Base-by-base conservation (phyloP, 2,329 filamentous ascomycete species). In the Zarea fungicola region DNA sequence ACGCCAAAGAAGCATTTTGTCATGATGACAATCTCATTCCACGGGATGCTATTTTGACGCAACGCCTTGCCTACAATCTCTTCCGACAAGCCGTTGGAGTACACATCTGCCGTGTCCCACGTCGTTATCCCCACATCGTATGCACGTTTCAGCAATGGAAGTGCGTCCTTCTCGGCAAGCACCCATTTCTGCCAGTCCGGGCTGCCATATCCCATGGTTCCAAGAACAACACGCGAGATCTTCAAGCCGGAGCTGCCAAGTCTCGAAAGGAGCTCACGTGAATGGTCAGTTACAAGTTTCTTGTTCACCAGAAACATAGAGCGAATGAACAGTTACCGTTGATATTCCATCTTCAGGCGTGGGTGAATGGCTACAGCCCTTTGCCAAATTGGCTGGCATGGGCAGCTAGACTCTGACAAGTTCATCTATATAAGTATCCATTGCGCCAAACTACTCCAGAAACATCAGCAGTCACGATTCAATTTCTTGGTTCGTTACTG, bases 71-170 rank as follows among this genome's bases (percentile, higher is more conserved):
- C 78, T 37, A 80, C 70, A 40, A 81, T 73, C 39, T 67, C 63
- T 57, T 83, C 77, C 2, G 73, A 76, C 8, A 4, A 13, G 6
- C 14, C 19, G 14, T 35, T 35, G 4, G 13, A 35, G 4, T 16
- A 8, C 6, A 18, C 9, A 9, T 35, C 32, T 6, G 32, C 40
- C 22, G 60, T 72, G 55, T 77, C 74, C 73, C 71, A 77, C 0
- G 81, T 85, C 53, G 83, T 85, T 48, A 85, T 68, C 10, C 82
- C 83, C 5, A 66, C 65, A 48, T 85, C 79, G 57, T 81, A 85
- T 2, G 82, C 82, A 11, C 79, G 74, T 63, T 85, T 81, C 47
- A 85, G 74, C 5, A 84, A 63, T 7, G 78, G 77, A 13, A 84
- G 66, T 19, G 78, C 72, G 61, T 70, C 42, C 26, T 48, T 52